These are phyloP conservation scores for Geranium brycei DNA, from an alignment of 345 rosid species.

Conservation along the genomic window DNA sequence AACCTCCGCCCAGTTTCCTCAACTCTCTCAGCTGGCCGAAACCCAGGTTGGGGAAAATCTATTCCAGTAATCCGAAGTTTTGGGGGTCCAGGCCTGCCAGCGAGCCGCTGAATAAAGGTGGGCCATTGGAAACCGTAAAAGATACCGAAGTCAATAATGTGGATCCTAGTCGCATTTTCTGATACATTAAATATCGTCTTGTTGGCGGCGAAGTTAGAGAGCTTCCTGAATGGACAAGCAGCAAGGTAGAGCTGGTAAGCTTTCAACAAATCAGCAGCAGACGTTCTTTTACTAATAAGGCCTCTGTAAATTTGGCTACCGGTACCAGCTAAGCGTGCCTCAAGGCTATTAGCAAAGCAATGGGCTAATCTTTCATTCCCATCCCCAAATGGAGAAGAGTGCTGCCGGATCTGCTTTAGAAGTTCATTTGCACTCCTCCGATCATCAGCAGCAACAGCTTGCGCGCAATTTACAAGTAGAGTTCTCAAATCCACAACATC, in stretches of 20 bases:
- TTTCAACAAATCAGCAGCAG: slow-evolving; percentile 66
- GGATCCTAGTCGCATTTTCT: slow-evolving; percentile 41
- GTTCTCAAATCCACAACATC: slow-evolving; percentile 82
- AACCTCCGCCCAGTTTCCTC: slow-evolving; percentile 83
- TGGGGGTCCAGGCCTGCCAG: slow-evolving; percentile 51
- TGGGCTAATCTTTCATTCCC: slow-evolving; percentile 79
- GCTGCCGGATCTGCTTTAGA: slow-evolving; percentile 64
- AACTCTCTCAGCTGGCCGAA: slow-evolving; percentile 76
- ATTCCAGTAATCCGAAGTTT: slow-evolving; percentile 80
- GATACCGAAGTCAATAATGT: slow-evolving; percentile 84
- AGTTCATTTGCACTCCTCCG: slow-evolving; percentile 47
- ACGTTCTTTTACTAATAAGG: slow-evolving; percentile 42
- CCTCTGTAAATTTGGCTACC: slow-evolving; percentile 64
- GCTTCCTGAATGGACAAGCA: slow-evolving; percentile 70
- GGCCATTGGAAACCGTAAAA: slow-evolving; percentile 97
- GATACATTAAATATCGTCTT: slow-evolving; percentile 38
- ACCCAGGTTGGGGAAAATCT: slow-evolving; percentile 89
- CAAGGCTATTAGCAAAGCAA: slow-evolving; percentile 71
- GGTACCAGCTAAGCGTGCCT: slow-evolving; percentile 68
- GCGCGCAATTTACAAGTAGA: slow-evolving; percentile 68
- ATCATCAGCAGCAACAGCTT: slow-evolving; percentile 71
- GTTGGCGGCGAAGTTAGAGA: slow-evolving; percentile 47
- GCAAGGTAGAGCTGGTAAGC: slow-evolving; percentile 66
- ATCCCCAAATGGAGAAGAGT: slow-evolving; percentile 74
- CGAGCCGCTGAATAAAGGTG: slow-evolving; percentile 52